Base-by-base conservation (phyloP, 1,284 basidiomycete genomes). In the Phlebopus sp. region DNA sequence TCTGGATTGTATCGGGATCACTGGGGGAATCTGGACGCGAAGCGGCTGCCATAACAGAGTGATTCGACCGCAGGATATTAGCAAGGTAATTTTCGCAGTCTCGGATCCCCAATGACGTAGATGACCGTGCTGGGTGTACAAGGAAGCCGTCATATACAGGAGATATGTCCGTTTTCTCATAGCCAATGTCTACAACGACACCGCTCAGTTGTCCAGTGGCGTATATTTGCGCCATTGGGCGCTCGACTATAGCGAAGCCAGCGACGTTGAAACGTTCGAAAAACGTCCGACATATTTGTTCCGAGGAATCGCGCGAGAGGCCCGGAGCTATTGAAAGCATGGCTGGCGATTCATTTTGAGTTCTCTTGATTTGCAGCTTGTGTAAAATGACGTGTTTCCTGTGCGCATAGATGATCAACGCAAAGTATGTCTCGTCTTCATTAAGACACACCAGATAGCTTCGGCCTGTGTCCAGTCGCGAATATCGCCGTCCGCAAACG, bases 251-350 rank as follows among this genome's bases (percentile, higher is more conserved):
- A 37, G 82, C 81, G 55, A 97, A 82, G 23, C 84, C 89, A 4
- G 96, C 90, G 37, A 88, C 84, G 64, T 97, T 97, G 77, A 97
- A 91, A n/a, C 86, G 81, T 65, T 98, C 95, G 62, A 98, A 99
- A 65, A 97, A 93, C 48, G 94, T 77, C 62, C 91, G 92, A 55
- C 87, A 88, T 60, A 88, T 76, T 39, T 76, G 76, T 61, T 96
- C 91, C 62, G 86, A 80, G 5, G 82, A 77, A 45, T 79, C 75
- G 44, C 88, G 79, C n/a, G 90, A 77, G 17, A 93, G 77, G 17
- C 86, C 82, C 0, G 86, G 69, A 1, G 79, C 73, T 44, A 95
- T 73, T 35, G 86, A 84, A 47, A 96, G 77, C 41, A 95, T 75
- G 47, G 90, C 79, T 11, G 91, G 90, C 9, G 89, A 93, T 62